Evolutionary conservation across 2,329 filamentous ascomycete genomes (phyloP), one percentile per base, ranked within the genome.

Genomic region (Clarireedia hainanense): DNA sequence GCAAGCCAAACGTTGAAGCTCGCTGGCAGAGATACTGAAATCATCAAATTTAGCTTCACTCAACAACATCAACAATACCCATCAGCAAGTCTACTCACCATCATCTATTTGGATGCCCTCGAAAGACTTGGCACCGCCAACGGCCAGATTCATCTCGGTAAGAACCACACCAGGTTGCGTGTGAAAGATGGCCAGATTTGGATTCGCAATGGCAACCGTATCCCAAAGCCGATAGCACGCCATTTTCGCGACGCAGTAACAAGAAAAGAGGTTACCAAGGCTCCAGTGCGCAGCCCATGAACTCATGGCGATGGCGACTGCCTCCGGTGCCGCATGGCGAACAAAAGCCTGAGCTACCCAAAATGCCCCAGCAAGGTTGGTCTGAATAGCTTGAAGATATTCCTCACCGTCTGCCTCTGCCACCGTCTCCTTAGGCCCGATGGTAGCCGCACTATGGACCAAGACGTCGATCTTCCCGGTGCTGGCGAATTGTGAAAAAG

Each of bases 401-500:
- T 65, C 60, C 2, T 67, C 64, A 3, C 62, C 58, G 46, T 70
- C 65, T 23, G 64, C 66, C 17, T 65, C 65, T 6, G 53, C 47
- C 7, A 73, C 52, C 6, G 65, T 45, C 14, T 67, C 65, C 30
- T 54, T 58, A 5, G 65, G 64, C 37, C 70, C 68, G 10, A 69
- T 57, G 1, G 60, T 61, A 0, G 66, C 72, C 0, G 74, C 75
- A 55, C 68, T 71, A 55, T 69, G 70, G 48, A 76, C 66, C 14
- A 76, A 57, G 45, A 76, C 64, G 56, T 76, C 64, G 48, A 75
- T 65, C 50, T 67, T 65, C 2, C 66, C 67, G n/a, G 53, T 57
- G 7, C 62, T 63, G 45, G 59, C 60, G 52, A 72, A 67, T 12
- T 62, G 61, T 2, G 61, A 39, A 51, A 73, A 73, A 23, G 68